Conservation (phyloP, 495 filamentous ascomycete species). For the Daldinia childiae region DNA sequence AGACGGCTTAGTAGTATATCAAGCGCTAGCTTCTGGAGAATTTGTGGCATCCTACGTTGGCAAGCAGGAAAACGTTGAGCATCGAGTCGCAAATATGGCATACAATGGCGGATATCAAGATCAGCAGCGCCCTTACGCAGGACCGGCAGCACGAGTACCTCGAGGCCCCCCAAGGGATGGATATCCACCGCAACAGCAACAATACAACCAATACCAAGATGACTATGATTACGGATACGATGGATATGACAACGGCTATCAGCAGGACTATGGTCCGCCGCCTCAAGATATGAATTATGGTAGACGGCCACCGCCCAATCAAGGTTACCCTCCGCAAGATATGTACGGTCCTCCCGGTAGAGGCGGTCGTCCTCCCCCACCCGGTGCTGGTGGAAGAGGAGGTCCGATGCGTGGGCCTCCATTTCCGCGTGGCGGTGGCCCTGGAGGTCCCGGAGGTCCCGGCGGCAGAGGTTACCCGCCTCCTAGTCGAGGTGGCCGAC, state of each 20-base stretch:
- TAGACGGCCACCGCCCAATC: slow-evolving; percentile 58
- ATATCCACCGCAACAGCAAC: slow-evolving; percentile 60
- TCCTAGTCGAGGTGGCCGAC: slow-evolving; percentile 51
- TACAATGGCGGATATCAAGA: slow-evolving; percentile 60
- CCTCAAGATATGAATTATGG: slow-evolving; percentile 60
- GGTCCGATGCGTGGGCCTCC: slow-evolving; percentile 56
- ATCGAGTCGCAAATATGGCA: slow-evolving; percentile 47
- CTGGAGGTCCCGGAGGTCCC: slow-evolving; percentile 41
- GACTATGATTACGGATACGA: slow-evolving; percentile 64
- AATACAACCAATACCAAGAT: slow-evolving; percentile 61
- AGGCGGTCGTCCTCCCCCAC: slow-evolving; percentile 55
- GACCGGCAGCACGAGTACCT: slow-evolving; percentile 54
- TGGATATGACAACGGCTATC: slow-evolving; percentile 58
- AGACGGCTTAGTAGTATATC: slow-evolving; percentile 2
- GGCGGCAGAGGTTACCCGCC: slow-evolving; percentile 55
- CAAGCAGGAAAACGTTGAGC: neutral
- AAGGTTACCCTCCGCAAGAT: slow-evolving; percentile 60
- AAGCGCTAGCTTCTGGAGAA: neutral
- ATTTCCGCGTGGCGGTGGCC: slow-evolving; percentile 48
- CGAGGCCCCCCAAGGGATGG: slow-evolving; percentile 39
- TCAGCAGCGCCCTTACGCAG: slow-evolving; percentile 58
- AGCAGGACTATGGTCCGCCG: slow-evolving; percentile 50
- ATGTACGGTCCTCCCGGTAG: slow-evolving; percentile 55
- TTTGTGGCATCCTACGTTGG: neutral
- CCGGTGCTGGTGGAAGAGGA: slow-evolving; percentile 50